Base-by-base conservation (phyloP, 2,329 filamentous ascomycete species). In the Metarhizium rileyi region DNA sequence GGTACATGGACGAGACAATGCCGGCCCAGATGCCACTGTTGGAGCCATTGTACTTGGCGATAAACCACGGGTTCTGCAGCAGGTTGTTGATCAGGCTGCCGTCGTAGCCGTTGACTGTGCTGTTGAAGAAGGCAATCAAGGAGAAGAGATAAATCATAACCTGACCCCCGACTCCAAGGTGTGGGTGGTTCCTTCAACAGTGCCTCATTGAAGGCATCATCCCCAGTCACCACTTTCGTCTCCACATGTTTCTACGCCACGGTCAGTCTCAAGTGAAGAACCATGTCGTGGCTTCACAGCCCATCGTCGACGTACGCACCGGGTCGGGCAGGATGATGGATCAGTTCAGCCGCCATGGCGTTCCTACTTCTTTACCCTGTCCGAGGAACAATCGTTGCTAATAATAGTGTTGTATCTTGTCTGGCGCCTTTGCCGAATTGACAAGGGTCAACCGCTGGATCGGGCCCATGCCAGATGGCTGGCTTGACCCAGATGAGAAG, bases 1-100 rank as follows among this genome's bases (percentile, higher is more conserved):
- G 71, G 59, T 76, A 76, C 65, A 76, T 76, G 49, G 72, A 69
- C 16, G 72, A 70, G 44, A 77, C 67, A 52, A 76, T 69, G 35
- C 74, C 74, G 16, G 72, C 69, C 64, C 70, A 72, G 30, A 74
- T 66, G 35, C 74, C 73, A 36, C 65, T 67, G 58, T 69, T 70
- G 47, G 65, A 56, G 35, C 67, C 66, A 14, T 63, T 52, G 53
- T 70, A 75, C 47, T 65, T 67, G 1, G 61, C 61, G 49, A 63
- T 60, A 53, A 73, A 75, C 53, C 54, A 61, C 33, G 61, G 63
- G 58, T 70, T 73, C 43, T 70, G 68, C 40, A 69, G 66, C 52
- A 73, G 57, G 56, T 72, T 73, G 62, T 75, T 74, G 60, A 75
- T 74, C 42, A 76, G 60, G 25, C 70, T 73, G 40, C 72, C 71